Conservation (phyloP, 176 grass and related monocot genomes). For the Bromus sterilis region DNA sequence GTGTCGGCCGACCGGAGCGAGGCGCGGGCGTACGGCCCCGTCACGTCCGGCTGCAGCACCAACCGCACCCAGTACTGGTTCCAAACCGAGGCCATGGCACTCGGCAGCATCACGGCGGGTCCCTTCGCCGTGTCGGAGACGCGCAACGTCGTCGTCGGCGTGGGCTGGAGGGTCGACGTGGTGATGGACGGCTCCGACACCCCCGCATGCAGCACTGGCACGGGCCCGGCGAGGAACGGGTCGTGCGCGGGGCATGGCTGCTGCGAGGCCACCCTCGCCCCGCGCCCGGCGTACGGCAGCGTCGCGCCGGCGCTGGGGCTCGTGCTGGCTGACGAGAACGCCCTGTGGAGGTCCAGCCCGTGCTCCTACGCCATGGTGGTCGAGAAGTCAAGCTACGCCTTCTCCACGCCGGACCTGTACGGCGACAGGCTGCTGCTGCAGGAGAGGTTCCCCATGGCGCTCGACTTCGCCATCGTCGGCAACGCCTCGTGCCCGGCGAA, state of each 20-base stretch:
- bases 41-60: not conserved
- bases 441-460: not conserved
- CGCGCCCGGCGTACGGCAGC: not conserved
- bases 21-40: not conserved
- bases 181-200: too few species aligned
- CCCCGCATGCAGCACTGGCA: too few species aligned
- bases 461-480: not conserved
- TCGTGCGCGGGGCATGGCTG: not conserved
- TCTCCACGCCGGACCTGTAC: not conserved
- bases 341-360: not conserved
- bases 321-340: not conserved
- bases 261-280: not conserved
- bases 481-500: not conserved
- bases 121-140: not conserved
- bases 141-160: not conserved
- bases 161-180: not conserved
- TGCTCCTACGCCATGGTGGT: constrained; percentile 1
- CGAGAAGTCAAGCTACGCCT: not conserved
- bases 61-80: not conserved
- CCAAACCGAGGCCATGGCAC: not conserved
- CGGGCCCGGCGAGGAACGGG: not conserved
- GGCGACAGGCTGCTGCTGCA: not conserved
- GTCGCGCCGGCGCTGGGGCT: not conserved
- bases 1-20: not conserved
- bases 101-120: not conserved